These are phyloP conservation scores for Scorias spongiosa DNA, from an alignment of 2,329 filamentous ascomycete genomes.

Conservation along the genomic window DNA sequence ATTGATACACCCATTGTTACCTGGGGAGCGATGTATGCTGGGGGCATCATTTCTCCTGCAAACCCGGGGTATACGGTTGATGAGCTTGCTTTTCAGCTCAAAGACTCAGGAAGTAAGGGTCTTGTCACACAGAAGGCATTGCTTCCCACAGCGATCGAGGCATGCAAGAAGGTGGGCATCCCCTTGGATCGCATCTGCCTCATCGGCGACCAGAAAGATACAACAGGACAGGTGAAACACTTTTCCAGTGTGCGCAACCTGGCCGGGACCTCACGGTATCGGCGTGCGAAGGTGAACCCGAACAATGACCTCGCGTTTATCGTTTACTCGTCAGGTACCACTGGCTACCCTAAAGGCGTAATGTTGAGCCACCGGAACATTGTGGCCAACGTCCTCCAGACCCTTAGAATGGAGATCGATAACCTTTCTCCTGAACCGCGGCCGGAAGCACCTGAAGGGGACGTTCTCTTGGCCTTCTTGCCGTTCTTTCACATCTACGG, in stretches of 20 bases:
- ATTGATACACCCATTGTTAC: slow-evolving; percentile 67
- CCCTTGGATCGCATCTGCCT: slow-evolving; percentile 57
- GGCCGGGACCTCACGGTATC: slow-evolving; percentile 41
- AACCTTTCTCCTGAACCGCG: slow-evolving; percentile 39
- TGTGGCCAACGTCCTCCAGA: slow-evolving; percentile 48
- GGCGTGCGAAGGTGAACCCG: slow-evolving; percentile 48
- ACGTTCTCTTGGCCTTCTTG: slow-evolving; percentile 62
- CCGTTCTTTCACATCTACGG: slow-evolving; percentile 90
- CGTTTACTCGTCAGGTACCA: slow-evolving; percentile 82
- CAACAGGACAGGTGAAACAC: slow-evolving; percentile 46
- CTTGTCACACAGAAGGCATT: slow-evolving; percentile 58
- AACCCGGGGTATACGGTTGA: slow-evolving; percentile 76
- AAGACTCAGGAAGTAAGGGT: slow-evolving; percentile 59
- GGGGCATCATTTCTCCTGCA: slow-evolving; percentile 66
- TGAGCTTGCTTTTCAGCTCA: slow-evolving; percentile 73
- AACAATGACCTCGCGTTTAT: slow-evolving; percentile 65
- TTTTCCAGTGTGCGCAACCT: slow-evolving; percentile 56
- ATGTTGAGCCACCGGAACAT: slow-evolving; percentile 75
- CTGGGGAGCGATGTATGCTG: slow-evolving; percentile 71
- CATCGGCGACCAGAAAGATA: slow-evolving; percentile 54
- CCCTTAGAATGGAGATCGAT: slow-evolving; percentile 20
- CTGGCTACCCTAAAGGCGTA: slow-evolving; percentile 81
- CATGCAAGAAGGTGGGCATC: slow-evolving; percentile 56
- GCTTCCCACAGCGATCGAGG: slow-evolving; percentile 49
- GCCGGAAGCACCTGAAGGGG: slow-evolving; percentile 40